Base-by-base conservation (phyloP, 2,329 filamentous ascomycete genomes). In the Colletotrichum eleusines region DNA sequence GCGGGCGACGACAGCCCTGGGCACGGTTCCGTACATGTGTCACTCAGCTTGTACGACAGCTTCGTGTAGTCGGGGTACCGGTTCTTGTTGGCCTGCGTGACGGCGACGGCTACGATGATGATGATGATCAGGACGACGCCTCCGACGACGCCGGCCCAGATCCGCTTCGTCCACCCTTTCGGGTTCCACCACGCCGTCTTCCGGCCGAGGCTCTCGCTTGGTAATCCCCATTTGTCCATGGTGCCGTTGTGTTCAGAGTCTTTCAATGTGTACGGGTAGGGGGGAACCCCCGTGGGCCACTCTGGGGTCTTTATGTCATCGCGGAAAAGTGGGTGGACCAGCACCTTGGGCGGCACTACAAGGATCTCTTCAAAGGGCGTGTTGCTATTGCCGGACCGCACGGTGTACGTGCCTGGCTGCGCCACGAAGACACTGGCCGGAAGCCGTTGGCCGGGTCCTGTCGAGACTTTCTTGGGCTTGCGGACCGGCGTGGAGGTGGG, bases 141-240 rank as follows among this genome's bases (percentile, higher is more conserved):
- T 1, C 80, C 76, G 4, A 73, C 82, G 7, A 86, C 75, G 42
- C 82, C 78, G 28, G 83, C 76, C 85, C 86, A 90, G 14, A 80
- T 82, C 69, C 83, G 84, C 76, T 85, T 84, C 50, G 84, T 80
- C 89, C 89, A 91, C 57, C 81, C 81, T 60, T 81, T 81, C 0
- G 85, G 84, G 72, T 89, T 82, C 77, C 84, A 88, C 69, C 65
- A 72, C 31, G 65, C 51, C 35, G 68, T 40, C 44, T 59, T 51
- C 23, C 51, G 55, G 31, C 26, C 44, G 50, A 46, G 58, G 59
- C 18, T 18, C 28, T 72, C 69, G 42, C 54, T 53, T 16, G 59
- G 54, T n/a, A 59, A 60, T 50, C 54, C 66, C 60, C 65, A 61
- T 26, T 57, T 46, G 53, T 26, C 65, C 69, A 72, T 72, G 69